A percentile compares a stretch with the other conserved stretches of the same genome.
Conservation (phyloP, 805 yeast species). For the Saccharomycopsis sp. region DNA sequence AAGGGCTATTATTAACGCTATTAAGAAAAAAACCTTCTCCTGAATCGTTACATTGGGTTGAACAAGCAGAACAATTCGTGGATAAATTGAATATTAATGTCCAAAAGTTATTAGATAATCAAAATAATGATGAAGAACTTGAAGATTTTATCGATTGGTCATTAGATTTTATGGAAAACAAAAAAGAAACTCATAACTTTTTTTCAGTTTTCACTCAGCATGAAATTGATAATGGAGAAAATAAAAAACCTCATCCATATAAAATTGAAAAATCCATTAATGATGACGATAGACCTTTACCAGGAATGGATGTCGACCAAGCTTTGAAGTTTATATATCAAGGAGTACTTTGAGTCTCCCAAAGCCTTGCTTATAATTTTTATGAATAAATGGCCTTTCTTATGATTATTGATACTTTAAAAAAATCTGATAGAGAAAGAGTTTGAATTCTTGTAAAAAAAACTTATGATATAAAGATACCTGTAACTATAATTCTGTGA, state of each 20-base stretch:
- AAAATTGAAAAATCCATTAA: constrained; percentile 6
- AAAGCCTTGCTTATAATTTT: too few species aligned
- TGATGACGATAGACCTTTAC: constrained; percentile 1
- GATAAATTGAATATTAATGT: constrained; percentile 8
- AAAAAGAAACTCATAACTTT: constrained; percentile 12
- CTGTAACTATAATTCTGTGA: too few species aligned
- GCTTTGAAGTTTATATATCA: constrained; percentile 15
- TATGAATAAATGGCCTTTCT: too few species aligned
- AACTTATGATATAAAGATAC: too few species aligned
- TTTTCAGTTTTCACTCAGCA: constrained; percentile 16
- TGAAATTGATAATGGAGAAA: constrained; percentile 13
- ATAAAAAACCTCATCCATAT: constrained; percentile 4
- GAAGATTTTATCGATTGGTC: constrained; percentile 13
- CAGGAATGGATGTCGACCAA: constrained; percentile 9
- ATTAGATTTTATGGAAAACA: constrained; percentile 8
- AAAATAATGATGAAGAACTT: constrained; percentile 1
- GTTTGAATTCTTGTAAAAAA: too few species aligned
- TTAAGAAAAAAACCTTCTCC: constrained; percentile 83
- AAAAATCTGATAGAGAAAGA: too few species aligned
- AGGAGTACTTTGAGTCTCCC: too few species aligned
- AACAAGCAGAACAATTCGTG: constrained; percentile 25
- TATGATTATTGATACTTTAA: too few species aligned
- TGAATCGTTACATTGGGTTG: constrained; percentile 83
- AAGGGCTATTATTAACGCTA: constrained; percentile 72
- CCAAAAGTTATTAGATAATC: not conserved